Percentiles rank a stretch among this genome's conserved stretches.
Conservation (phyloP, 192 early-diverging fungal species). For the Coemansia furcata region DNA sequence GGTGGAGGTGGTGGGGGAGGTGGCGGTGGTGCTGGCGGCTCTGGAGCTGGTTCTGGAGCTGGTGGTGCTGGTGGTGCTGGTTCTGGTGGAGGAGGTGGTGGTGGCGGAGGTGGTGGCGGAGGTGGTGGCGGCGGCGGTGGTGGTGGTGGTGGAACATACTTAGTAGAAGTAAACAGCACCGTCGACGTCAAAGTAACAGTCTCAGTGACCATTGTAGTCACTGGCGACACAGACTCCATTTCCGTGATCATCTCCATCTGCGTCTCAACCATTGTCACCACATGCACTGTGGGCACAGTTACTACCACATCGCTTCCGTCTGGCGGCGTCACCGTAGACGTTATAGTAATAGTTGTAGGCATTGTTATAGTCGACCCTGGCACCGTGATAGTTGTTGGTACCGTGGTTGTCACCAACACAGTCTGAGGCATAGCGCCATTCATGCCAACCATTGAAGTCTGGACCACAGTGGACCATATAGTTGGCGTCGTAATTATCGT, state of each 20-base stretch:
- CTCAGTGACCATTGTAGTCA: background rate
- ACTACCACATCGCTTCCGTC: background rate
- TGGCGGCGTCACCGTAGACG: background rate
- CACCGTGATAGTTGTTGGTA: background rate
- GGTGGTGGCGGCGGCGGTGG: background rate
- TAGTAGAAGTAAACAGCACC: background rate
- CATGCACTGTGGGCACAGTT: background rate
- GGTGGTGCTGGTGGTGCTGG: background rate
- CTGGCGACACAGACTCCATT: background rate
- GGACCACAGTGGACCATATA: background rate
- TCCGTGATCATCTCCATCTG: background rate
- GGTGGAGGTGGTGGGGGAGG: background rate
- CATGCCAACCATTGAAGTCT: background rate
- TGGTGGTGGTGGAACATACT: background rate
- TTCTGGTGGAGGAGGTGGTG: background rate
- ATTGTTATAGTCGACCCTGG: background rate
- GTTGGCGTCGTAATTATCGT: background rate
- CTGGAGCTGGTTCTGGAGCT: background rate
- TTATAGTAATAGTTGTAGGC: background rate
- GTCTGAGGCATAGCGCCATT: background rate
- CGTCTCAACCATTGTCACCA: background rate
- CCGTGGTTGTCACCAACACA: background rate
- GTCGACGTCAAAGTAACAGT: conserved; percentile 7
- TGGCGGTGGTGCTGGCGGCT: background rate
- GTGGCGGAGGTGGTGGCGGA: background rate